Evolutionary conservation across 2,329 filamentous ascomycete species (phyloP), one percentile per base, ranked within the genome.

Genomic region (Tolypocladium pustulatum): DNA sequence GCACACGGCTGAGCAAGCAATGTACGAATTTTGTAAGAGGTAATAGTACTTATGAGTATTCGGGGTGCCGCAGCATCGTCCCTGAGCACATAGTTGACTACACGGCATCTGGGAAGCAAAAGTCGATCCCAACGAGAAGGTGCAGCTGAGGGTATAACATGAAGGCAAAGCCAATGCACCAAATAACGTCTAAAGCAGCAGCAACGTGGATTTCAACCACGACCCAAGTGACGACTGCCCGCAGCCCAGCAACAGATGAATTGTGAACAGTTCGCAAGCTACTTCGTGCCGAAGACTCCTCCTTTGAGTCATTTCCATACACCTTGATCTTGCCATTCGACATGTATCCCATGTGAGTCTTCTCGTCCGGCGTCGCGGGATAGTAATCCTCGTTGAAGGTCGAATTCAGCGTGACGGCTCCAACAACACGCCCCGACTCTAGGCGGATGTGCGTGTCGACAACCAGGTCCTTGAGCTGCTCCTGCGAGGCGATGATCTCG

Each of bases 391-490:
- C 62, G 1, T 84, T 83, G 61, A 81, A 87, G 0, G 84, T 87
- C 1, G 74, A 69, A 64, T 88, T 88, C 55, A 88, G 68, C 5
- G 72, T 73, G 4, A 88, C 78, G 1, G 64, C 68, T 0, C 80
- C 82, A 1, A 82, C 78, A 0, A 79, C 67, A 1, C 70, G 73
- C 0, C 81, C 81, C 53, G 78, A 76, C 65, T 87, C 84, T 32
- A 88, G 72, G 2, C 83, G 75, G 43, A 86, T 81, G 78, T 83
- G 88, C 0, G 83, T 86, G 37, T 84, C 76, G 0, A 83, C 69
- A 41, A 76, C 75, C n/a, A 72, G 63, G 8, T 65, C 65, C 1
- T 51, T 49, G n/a, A 83, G 65, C 30, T 69, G 69, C 1, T 72
- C 66, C 43, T 80, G 72, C 1, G 76, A 71, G 1, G 87, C 63